Percentiles rank a stretch among this genome's conserved stretches.
Conservation (phyloP, 352 stramenopile species). For the Pythium plurisporium region DNA sequence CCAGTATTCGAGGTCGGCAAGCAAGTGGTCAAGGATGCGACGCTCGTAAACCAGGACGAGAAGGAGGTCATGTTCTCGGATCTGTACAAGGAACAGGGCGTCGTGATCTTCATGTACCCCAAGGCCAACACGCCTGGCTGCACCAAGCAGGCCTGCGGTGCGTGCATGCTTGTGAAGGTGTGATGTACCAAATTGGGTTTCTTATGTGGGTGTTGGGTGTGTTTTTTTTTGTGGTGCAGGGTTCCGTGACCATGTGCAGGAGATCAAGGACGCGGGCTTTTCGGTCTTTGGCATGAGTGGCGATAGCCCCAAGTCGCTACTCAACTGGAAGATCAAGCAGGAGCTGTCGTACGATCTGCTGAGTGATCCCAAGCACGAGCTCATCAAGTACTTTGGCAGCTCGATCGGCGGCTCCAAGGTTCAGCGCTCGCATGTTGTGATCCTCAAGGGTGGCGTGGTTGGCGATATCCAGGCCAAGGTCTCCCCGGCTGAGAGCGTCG, state of each 20-base stretch:
- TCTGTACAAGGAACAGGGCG: conserved; percentile 68
- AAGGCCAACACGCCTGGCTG: conserved; percentile 82
- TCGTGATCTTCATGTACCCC: conserved; percentile 89
- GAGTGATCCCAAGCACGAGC: conserved; percentile 74
- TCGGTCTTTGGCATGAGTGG: conserved; percentile 73
- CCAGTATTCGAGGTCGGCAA: conserved; percentile 37
- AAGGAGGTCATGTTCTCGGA: conserved; percentile 53
- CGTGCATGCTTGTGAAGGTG: too few relatives aligned
- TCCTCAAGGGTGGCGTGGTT: conserved; percentile 74
- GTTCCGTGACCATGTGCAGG: conserved; percentile 81
- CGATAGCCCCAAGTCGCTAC: conserved; percentile 65
- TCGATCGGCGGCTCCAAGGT: conserved; percentile 73
- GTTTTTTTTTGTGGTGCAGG: conserved; percentile 27
- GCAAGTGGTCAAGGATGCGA: conserved; percentile 52
- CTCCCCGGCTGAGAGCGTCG: conserved; percentile 68
- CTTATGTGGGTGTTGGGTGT: not conserved
- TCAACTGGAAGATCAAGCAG: conserved; percentile 80
- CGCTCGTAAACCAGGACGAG: conserved; percentile 69
- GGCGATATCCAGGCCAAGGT: conserved; percentile 79
- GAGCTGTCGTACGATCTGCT: conserved; percentile 75
- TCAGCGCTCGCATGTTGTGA: conserved; percentile 80
- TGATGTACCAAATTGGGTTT: too few relatives aligned
- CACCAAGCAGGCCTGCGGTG: conserved; percentile 85
- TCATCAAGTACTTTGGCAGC: conserved; percentile 87
- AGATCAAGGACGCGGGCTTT: conserved; percentile 79